phyloP scores from a whole-genome alignment of 169 alveolate genomes.

The Cardiosporidium cionae region DNA sequence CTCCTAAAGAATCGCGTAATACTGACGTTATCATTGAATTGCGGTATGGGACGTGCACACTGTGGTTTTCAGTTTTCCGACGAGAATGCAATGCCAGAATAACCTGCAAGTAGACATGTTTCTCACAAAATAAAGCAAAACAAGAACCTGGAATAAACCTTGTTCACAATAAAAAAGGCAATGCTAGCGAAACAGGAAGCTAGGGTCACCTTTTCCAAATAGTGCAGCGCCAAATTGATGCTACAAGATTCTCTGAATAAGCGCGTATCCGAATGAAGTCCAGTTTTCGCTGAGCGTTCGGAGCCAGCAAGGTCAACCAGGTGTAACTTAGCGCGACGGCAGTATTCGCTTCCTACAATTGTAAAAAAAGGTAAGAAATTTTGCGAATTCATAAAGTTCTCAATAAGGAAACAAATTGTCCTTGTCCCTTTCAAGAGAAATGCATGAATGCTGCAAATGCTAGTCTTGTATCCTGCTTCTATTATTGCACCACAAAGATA shows the following conservation, averaged over 20 bases:
- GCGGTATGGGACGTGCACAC: slow-evolving; percentile 86
- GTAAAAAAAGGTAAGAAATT: too few species aligned
- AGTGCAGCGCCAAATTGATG: slow-evolving; percentile 77
- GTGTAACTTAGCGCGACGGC: slow-evolving; percentile 77
- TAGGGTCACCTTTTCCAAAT: slow-evolving; percentile 70
- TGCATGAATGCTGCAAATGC: too few species aligned
- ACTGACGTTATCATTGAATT: slow-evolving; percentile 86
- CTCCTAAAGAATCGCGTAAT: slow-evolving; percentile 86
- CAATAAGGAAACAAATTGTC: too few species aligned
- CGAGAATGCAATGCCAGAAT: slow-evolving; percentile 29
- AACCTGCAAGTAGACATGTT: slow-evolving; percentile 23
- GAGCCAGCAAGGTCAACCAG: slow-evolving; percentile 90
- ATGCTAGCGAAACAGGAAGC: too few species aligned
- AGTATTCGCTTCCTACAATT: slow-evolving; percentile 67
- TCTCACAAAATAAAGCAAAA: too few species aligned
- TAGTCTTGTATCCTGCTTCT: too few species aligned
- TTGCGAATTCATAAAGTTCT: too few species aligned
- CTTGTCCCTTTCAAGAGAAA: too few species aligned
- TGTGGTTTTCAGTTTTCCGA: background rate
- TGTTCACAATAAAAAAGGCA: too few species aligned
- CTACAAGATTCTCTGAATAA: slow-evolving; percentile 74
- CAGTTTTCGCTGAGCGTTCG: slow-evolving; percentile 80
- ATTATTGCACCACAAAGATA: too few species aligned
- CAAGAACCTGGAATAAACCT: too few species aligned
- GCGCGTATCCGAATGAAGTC: slow-evolving; percentile 57